Evolutionary conservation across 2,329 filamentous ascomycete genomes (phyloP).

Genomic region (Exophiala aquamarina): DNA sequence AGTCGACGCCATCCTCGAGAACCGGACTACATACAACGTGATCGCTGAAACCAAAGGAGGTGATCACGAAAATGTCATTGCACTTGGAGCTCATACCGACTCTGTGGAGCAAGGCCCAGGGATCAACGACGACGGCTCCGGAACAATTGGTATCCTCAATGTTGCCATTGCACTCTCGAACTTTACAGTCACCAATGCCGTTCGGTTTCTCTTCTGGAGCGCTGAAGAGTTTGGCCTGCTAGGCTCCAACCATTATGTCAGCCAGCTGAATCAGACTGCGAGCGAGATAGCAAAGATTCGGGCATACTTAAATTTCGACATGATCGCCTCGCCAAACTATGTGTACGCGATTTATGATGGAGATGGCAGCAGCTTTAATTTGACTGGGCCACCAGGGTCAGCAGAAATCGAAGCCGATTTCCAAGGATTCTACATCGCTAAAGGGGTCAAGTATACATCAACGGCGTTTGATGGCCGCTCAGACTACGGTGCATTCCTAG

Average conservation of each 20-base stretch:
- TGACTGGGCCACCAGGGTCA: conserved; percentile 61
- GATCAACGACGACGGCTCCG: conserved; percentile 77
- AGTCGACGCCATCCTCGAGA: conserved; percentile 47
- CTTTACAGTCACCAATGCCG: conserved; percentile 70
- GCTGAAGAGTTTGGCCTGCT: conserved; percentile 65
- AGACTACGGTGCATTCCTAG: conserved; percentile 77
- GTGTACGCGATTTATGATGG: conserved; percentile 58
- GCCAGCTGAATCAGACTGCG: conserved; percentile 31
- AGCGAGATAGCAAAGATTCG: conserved; percentile 59
- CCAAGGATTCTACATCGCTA: conserved; percentile 62
- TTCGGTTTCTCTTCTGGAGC: conserved; percentile 67
- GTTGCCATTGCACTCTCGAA: conserved; percentile 63
- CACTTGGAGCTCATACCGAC: conserved; percentile 62
- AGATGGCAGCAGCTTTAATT: conserved; percentile 56
- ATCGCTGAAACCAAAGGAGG: conserved; percentile 61
- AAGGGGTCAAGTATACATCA: conserved; percentile 66
- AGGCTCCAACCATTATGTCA: conserved; percentile 59
- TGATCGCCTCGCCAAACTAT: conserved; percentile 64
- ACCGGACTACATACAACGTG: conserved; percentile 55
- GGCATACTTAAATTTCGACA: conserved; percentile 71
- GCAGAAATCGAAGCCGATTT: conserved; percentile 69
- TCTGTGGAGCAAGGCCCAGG: conserved; percentile 63
- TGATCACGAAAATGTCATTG: conserved; percentile 59
- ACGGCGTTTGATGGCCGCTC: conserved; percentile 76
- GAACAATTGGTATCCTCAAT: conserved; percentile 61